These are phyloP conservation scores for Adansonia grandidieri DNA, from an alignment of 441 rosid genomes.

Conservation along the genomic window DNA sequence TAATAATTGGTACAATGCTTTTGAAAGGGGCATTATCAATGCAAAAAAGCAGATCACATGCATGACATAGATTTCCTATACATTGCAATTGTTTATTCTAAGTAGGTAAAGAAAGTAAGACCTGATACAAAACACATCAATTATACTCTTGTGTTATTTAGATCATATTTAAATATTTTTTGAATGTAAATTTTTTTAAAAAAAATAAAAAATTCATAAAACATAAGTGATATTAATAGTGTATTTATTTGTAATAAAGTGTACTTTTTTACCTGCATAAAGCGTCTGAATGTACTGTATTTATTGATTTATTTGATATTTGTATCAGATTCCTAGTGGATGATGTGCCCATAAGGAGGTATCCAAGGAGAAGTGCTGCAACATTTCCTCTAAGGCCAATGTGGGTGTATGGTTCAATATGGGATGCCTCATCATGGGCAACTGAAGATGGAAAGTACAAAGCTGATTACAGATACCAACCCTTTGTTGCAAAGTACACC, in stretches of 20 bases:
- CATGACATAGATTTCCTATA: not conserved
- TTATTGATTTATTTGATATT: not conserved
- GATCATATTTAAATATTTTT: not conserved
- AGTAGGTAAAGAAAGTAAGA: not conserved
- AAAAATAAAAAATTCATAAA: no score
- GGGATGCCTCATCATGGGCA: slow-evolving; percentile 99
- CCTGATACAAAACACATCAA: not conserved
- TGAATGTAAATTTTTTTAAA: not conserved
- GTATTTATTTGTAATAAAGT: not conserved
- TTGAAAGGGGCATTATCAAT: not conserved
- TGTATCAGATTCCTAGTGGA: slow-evolving; percentile 79
- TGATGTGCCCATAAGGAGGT: slow-evolving; percentile 93
- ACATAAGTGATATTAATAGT: no score
- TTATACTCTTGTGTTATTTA: not conserved
- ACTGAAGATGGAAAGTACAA: slow-evolving; percentile 93
- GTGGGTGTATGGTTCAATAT: slow-evolving; percentile 97
- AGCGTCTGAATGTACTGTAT: not conserved
- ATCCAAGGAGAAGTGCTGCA: slow-evolving; percentile 69
- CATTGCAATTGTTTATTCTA: not conserved
- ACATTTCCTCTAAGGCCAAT: slow-evolving; percentile 92
- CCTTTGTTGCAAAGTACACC: slow-evolving; percentile 72
- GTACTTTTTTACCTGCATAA: no score
- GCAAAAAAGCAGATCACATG: slow-evolving; percentile 10
- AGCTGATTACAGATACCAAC: slow-evolving; percentile 91
- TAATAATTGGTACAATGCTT: slow-evolving; percentile 6